These are phyloP conservation scores for Gossypium stocksii DNA, from an alignment of 345 rosid species.

Conservation along the genomic window DNA sequence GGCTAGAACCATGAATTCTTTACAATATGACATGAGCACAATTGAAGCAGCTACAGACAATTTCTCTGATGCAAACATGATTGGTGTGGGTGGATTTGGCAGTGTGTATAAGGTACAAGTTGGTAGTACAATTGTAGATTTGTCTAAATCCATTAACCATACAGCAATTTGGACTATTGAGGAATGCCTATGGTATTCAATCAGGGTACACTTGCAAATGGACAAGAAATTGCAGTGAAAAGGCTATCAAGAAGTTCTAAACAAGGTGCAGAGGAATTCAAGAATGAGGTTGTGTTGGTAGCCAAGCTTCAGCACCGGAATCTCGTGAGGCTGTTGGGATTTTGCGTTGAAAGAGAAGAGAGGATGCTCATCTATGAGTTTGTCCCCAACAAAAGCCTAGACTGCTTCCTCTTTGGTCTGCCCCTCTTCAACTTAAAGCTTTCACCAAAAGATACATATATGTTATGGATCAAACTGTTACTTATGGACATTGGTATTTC, in stretches of 20 bases:
- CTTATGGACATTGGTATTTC: neutral
- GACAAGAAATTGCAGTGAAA: conserved; percentile 25
- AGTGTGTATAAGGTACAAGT: conserved; percentile 18
- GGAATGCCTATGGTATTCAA: neutral
- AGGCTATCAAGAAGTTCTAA: conserved; percentile 19
- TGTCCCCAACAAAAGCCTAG: conserved; percentile 23
- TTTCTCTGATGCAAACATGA: conserved; percentile 14
- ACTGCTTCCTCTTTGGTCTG: conserved; percentile 16
- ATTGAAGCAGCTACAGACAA: conserved; percentile 18
- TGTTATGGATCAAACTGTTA: neutral
- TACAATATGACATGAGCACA: conserved; percentile 11
- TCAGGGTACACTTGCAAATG: conserved; percentile 13
- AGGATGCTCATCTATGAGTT: conserved; percentile 21
- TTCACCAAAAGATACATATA: neutral
- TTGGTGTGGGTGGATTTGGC: conserved; percentile 26
- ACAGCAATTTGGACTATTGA: neutral
- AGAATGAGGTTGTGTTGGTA: conserved; percentile 19
- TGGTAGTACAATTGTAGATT: neutral
- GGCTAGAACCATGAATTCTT: conserved; percentile 1
- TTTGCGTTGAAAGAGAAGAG: conserved; percentile 18
- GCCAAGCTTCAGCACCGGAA: conserved; percentile 24
- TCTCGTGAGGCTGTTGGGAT: conserved; percentile 15
- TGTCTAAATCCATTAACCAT: neutral
- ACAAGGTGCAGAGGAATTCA: conserved; percentile 21
- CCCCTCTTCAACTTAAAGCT: neutral